These are phyloP conservation scores for Backusella parvicylindrica DNA, from an alignment of 192 early-diverging fungal species.

Conservation along the genomic window DNA sequence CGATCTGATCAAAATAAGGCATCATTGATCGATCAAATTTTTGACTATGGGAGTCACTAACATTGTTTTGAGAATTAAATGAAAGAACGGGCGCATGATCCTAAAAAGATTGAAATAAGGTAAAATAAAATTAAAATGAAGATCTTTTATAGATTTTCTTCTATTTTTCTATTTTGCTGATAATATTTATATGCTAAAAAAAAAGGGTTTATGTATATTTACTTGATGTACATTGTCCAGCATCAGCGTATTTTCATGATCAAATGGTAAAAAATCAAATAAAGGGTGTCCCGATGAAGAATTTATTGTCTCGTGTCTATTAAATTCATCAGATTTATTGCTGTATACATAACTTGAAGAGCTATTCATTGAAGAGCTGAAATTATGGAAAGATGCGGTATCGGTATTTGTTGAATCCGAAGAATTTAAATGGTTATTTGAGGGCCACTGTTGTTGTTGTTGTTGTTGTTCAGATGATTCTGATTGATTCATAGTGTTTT, in stretches of 20 bases:
- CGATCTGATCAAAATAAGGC: conserved; percentile 8
- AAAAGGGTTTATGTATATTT: not conserved
- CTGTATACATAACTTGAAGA: not conserved
- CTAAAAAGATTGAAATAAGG: not conserved
- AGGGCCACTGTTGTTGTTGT: not conserved
- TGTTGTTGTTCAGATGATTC: not conserved
- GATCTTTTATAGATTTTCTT: not conserved
- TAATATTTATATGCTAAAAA: not conserved
- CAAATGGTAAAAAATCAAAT: not conserved
- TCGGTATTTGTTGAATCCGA: not conserved
- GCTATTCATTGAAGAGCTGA: not conserved
- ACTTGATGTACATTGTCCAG: not conserved
- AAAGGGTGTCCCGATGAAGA: not conserved
- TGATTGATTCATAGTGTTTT: not conserved
- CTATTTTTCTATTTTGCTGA: not conserved
- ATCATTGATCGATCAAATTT: not conserved
- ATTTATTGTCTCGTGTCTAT: not conserved
- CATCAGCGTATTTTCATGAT: not conserved
- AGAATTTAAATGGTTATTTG: not conserved
- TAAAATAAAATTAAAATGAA: not conserved
- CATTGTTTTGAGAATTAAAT: not conserved
- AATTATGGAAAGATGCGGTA: not conserved
- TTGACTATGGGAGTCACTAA: not conserved
- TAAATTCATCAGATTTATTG: not conserved
- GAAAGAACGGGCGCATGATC: not conserved